Evolutionary conservation across 768 basidiomycete species (phyloP).

Genomic region (Pleurotus ostreatus): DNA sequence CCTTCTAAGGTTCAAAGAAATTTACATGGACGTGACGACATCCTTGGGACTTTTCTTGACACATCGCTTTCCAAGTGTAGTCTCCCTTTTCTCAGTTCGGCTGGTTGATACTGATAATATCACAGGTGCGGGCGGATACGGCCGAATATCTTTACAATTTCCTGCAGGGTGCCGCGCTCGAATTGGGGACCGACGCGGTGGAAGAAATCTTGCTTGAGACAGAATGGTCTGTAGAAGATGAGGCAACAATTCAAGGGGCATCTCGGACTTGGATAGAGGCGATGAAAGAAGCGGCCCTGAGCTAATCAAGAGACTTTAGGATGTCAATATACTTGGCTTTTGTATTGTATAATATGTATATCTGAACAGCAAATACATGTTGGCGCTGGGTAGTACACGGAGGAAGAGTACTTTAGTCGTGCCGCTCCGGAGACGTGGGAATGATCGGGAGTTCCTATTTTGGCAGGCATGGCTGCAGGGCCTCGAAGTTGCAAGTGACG

Average conservation of each 20-base stretch:
- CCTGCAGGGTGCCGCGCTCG: conserved; percentile 67
- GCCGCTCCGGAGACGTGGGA: conserved; percentile 5
- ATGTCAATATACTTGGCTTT: too few relatives aligned
- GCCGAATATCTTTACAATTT: conserved; percentile 82
- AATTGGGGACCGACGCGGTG: conserved; percentile 56
- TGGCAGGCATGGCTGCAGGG: background rate
- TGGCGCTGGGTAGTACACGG: background rate
- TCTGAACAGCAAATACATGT: too few relatives aligned
- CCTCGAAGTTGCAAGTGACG: too few relatives aligned
- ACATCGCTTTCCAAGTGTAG: conserved; percentile 80
- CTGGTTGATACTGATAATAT: conserved; percentile 7
- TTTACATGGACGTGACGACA: conserved; percentile 40
- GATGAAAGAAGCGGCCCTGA: background rate
- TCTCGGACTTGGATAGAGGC: background rate
- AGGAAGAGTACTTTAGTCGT: background rate
- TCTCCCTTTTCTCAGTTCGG: conserved; percentile 18
- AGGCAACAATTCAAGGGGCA: background rate
- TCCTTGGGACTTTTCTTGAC: conserved; percentile 59
- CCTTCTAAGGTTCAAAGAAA: conserved; percentile 47
- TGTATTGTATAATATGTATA: too few relatives aligned
- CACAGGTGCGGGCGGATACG: conserved; percentile 71
- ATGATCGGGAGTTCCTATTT: background rate
- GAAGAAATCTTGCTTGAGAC: conserved; percentile 77
- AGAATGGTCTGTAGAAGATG: conserved; percentile 56
- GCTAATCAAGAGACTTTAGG: too few relatives aligned